Base-by-base conservation (phyloP, 305 asterid species). In the Solanum aculeatissimum region DNA sequence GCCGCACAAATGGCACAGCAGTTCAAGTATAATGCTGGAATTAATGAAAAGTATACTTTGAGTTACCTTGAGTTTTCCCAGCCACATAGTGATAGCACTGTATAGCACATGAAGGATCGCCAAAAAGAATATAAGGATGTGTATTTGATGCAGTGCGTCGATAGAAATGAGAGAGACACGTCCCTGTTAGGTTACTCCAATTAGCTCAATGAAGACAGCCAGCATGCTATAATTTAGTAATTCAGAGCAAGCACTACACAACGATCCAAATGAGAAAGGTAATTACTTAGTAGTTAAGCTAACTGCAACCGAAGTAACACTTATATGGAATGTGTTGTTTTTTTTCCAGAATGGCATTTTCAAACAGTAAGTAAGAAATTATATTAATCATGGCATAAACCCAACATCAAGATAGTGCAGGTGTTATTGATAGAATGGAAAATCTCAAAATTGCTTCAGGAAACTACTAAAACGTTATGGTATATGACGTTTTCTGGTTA, bases 61-160 rank as follows among this genome's bases (percentile, higher is more conserved):
- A 43, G 42, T 55, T 86, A 86, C 89, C 89, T 86, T 86, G 27
- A 85, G 82, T 82, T 78, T 85, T 42, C 87, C 87, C 29, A 85
- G 87, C 63, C 43, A 83, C 87, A 85, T 85, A 23, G 87, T 85
- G 40, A 81, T 40, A 35, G 87, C 87, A 58, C 85, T 85, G 83
- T 81, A 85, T 81, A 85, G 4, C 42, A 85, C 87, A 78, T 85
- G 87, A 81, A 85, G 23, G 83, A 85, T 83, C 21, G 87, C 87
- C 85, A 85, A 58, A 81, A 85, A 85, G 87, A 85, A 85, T 57
- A 85, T 60, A 32, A 85, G 87, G 85, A 85, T 85, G 85, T 85
- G 87, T 81, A 85, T 81, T n/a, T 85, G 87, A 81, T 85, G 87
- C 84, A 85, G 83, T 25, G 81, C 83, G 4, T 85, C 87, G 1